phyloP scores from a whole-genome alignment of 2,329 filamentous ascomycete genomes.

The Ambrosiella beaveri region DNA sequence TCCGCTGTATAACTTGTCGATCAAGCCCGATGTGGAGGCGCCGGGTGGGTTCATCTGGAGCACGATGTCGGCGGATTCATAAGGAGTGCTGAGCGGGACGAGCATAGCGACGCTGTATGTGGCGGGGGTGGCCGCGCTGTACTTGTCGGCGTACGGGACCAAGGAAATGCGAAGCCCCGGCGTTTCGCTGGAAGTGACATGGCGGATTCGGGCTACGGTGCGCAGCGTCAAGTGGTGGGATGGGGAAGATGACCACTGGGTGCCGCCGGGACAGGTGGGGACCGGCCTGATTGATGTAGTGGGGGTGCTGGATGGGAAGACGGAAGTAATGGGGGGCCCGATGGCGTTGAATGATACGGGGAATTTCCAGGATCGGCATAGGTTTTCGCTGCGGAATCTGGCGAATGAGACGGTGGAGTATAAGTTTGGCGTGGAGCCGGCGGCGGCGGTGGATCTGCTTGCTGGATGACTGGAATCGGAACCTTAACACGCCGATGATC shows the following conservation, averaged over 20 bases:
- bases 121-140: constrained; percentile 30
- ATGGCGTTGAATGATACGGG: constrained; percentile 29
- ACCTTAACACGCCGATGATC: constrained; percentile 8
- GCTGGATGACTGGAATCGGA: constrained; percentile 2
- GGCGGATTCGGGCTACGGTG: constrained; percentile 26
- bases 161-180: constrained; percentile 21
- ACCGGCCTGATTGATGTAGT: constrained; percentile 26
- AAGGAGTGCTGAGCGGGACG: constrained; percentile 28
- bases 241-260: constrained; percentile 32
- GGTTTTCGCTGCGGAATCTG: constrained; percentile 25
- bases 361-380: constrained; percentile 16
- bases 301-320: constrained; percentile 23
- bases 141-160: constrained; percentile 25
- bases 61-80: constrained; percentile 12
- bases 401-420: constrained; percentile 22
- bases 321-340: constrained; percentile 22
- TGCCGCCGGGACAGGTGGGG: constrained; percentile 32
- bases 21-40: constrained; percentile 15
- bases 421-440: constrained; percentile 22
- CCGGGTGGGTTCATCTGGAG: constrained; percentile 17
- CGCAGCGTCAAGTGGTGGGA: constrained; percentile 23
- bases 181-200: constrained; percentile 14
- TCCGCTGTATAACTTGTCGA: constrained; percentile 12
- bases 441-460: constrained; percentile 8
- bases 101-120: constrained; percentile 39